Evolutionary conservation across 768 basidiomycete genomes (phyloP).

Genomic region (Amanita pseudoporphyria): DNA sequence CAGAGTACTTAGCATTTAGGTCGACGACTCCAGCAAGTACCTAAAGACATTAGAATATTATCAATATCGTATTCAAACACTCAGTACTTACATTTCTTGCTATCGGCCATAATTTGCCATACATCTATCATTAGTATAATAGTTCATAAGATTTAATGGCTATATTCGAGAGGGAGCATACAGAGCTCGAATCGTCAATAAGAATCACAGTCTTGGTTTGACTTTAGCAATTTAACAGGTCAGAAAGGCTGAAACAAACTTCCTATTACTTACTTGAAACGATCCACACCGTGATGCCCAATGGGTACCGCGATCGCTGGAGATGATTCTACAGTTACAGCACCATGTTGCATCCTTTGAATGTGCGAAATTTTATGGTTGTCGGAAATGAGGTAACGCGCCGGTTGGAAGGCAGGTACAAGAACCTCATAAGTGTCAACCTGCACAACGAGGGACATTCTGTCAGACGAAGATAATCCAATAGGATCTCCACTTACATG

Average conservation of each 20-base stretch:
- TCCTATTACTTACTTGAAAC: constrained; percentile 7
- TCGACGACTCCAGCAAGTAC: constrained; percentile 10
- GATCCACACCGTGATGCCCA: neutral
- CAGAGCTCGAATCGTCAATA: constrained; percentile 16
- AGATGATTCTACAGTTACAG: neutral
- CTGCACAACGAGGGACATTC: too few relatives aligned
- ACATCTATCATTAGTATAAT: constrained; percentile 10
- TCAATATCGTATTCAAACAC: neutral
- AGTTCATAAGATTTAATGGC: neutral
- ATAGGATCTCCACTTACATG: constrained; percentile 5
- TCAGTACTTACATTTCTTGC: constrained; percentile 11
- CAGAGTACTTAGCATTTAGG: constrained; percentile 9
- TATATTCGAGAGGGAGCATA: constrained; percentile 4
- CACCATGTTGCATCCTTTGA: constrained; percentile 9
- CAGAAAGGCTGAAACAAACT: neutral
- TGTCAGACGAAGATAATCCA: too few relatives aligned
- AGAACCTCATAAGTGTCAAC: constrained; percentile 16
- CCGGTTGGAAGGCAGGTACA: constrained; percentile 13
- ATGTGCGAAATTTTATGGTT: constrained; percentile 7
- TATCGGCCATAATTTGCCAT: constrained; percentile 12
- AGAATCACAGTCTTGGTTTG: constrained; percentile 15
- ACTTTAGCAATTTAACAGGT: constrained; percentile 2
- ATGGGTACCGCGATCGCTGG: neutral
- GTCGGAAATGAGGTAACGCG: constrained; percentile 12
- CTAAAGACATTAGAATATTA: neutral